Evolutionary conservation across 345 rosid genomes (phyloP).

Genomic region (Lepidium didymum): DNA sequence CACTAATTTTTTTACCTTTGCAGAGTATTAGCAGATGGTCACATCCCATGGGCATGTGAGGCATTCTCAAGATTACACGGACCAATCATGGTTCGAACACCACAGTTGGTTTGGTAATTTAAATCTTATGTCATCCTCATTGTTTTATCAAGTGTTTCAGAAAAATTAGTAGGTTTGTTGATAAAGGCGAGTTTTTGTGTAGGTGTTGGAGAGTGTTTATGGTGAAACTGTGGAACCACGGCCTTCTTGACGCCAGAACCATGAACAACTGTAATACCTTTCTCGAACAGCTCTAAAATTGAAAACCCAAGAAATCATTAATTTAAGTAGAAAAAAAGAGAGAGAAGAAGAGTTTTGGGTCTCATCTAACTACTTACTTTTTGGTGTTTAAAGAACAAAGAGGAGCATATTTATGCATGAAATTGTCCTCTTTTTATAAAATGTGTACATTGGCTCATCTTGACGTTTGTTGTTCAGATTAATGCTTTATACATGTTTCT

Average conservation of each 20-base stretch:
- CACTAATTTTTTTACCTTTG: constrained; percentile 3
- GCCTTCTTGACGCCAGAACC: constrained; percentile 73
- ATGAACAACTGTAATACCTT: constrained; percentile 82
- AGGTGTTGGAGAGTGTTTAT: constrained; percentile 97
- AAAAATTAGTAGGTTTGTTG: constrained; percentile 1
- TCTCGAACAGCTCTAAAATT: constrained; percentile 42
- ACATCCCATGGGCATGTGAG: constrained; percentile 99
- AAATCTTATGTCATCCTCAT: neutral
- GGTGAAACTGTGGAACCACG: constrained; percentile 97
- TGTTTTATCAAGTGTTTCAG: neutral
- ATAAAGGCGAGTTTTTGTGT: constrained; percentile 13
- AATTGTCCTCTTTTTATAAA: neutral
- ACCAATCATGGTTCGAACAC: constrained; percentile 52
- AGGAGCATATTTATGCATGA: neutral
- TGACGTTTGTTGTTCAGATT: neutral
- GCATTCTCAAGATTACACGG: constrained; percentile 86
- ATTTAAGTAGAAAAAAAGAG: neutral
- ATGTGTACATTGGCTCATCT: constrained; percentile 9
- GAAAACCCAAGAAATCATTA: constrained; percentile 22
- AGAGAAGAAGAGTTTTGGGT: constrained; percentile 4
- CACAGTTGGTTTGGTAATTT: constrained; percentile 62
- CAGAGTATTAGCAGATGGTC: constrained; percentile 98
- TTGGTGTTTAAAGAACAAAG: neutral
- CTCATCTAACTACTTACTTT: neutral
- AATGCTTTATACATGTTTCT: neutral